Conservation (phyloP, 129 eudicot genomes). For the Escallonia rubra region DNA sequence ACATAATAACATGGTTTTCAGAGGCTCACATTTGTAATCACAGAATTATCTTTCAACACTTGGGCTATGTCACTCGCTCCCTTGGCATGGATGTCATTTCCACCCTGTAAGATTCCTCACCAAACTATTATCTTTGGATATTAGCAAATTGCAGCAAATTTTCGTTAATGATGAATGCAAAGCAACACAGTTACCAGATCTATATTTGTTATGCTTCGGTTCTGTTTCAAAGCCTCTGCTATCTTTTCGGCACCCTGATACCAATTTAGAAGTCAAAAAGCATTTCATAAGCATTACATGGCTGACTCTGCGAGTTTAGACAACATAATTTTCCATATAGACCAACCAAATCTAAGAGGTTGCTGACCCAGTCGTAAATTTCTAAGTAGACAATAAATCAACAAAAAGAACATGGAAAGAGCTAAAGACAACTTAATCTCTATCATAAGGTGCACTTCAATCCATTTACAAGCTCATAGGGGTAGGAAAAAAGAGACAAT, state of each 20-base stretch:
- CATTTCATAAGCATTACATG: not conserved
- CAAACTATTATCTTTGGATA: not conserved
- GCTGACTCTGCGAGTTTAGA: no score
- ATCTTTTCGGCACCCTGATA: constrained; percentile 78
- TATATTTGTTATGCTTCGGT: constrained; percentile 63
- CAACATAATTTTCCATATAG: not conserved
- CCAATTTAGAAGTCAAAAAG: constrained; percentile 15
- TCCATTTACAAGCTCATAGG: no score
- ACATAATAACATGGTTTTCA: constrained; percentile 3
- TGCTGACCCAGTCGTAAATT: no score
- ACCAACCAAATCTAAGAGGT: not conserved
- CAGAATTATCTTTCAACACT: constrained; percentile 82
- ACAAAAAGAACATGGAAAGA: not conserved
- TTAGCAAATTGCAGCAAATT: not conserved
- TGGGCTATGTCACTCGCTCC: constrained; percentile 64
- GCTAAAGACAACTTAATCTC: no score
- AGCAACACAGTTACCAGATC: constrained; percentile 45
- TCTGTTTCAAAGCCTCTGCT: constrained; percentile 86
- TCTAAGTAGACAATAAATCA: not conserved
- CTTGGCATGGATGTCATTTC: constrained; percentile 84
- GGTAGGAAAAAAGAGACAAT: no score
- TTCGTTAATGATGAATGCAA: constrained; percentile 3
- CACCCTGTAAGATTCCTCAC: constrained; percentile 52
- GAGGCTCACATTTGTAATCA: constrained; percentile 62
- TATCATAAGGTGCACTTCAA: no score